phyloP scores from a whole-genome alignment of 768 basidiomycete species.

The Epithele typhae region DNA sequence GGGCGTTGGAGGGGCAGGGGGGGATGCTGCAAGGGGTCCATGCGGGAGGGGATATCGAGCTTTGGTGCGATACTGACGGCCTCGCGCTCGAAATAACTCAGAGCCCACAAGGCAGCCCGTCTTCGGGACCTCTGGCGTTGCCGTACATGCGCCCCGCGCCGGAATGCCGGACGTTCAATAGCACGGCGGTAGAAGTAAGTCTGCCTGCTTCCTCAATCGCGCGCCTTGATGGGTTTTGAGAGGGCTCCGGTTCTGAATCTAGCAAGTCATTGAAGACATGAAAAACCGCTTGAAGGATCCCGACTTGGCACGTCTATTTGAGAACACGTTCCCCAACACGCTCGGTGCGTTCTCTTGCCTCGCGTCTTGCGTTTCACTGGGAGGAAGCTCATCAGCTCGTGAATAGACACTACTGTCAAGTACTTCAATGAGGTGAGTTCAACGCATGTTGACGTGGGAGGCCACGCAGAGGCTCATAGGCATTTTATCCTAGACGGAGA shows the following conservation, averaged over 20 bases:
- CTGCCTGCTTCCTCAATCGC: too few species aligned
- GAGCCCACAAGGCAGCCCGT: constrained; percentile 57
- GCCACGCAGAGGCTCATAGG: background rate
- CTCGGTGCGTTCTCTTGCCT: constrained; percentile 43
- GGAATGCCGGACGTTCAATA: constrained; percentile 72
- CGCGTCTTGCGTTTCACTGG: background rate
- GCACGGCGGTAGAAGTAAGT: constrained; percentile 65
- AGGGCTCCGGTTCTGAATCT: too few species aligned
- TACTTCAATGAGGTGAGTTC: constrained; percentile 58
- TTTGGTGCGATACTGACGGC: too few species aligned
- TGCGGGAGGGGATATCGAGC: too few species aligned
- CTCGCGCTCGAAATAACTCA: too few species aligned
- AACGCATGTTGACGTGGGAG: background rate
- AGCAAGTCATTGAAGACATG: constrained; percentile 78
- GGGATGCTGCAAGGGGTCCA: too few species aligned
- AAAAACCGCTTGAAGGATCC: constrained; percentile 67
- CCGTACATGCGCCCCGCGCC: constrained; percentile 72
- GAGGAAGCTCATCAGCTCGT: too few species aligned
- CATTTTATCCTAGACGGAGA: constrained; percentile 42
- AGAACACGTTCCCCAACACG: constrained; percentile 81
- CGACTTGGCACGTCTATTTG: constrained; percentile 73
- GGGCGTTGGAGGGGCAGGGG: too few species aligned
- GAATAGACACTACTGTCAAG: constrained; percentile 75
- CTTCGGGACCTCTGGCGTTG: constrained; percentile 54
- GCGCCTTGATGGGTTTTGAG: too few species aligned